These are phyloP conservation scores for Quercus aquifolioides DNA, from an alignment of 306 rosid species.

Conservation along the genomic window DNA sequence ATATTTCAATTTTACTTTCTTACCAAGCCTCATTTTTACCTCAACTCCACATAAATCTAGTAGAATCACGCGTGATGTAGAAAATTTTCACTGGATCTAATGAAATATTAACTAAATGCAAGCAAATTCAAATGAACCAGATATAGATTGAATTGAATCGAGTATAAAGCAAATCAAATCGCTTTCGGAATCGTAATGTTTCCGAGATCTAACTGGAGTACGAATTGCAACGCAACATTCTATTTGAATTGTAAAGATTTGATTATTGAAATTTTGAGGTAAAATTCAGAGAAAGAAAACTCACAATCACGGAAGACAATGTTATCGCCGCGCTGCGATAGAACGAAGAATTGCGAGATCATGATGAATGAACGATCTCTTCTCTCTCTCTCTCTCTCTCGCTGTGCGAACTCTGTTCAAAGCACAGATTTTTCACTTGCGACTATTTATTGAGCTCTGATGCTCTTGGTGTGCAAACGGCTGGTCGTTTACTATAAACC, in stretches of 20 bases:
- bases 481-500: not conserved
- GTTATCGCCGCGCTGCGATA: conserved; percentile 53
- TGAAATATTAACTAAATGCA: not conserved
- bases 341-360: conserved; percentile 51
- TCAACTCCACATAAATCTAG: not conserved
- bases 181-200: not conserved
- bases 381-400: not conserved
- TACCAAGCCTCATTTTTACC: not conserved
- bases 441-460: too few relatives aligned
- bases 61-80: too few relatives aligned
- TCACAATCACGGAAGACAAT: conserved; percentile 54
- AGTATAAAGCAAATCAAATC: too few relatives aligned
- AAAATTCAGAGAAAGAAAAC: not conserved
- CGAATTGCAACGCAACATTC: not conserved
- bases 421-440: not conserved
- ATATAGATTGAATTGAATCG: not conserved
- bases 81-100: conserved; percentile 10
- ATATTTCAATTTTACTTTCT: too few relatives aligned
- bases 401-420: not conserved
- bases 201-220: not conserved
- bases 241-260: not conserved
- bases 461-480: not conserved
- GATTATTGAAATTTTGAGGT: not conserved
- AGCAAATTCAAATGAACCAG: not conserved
- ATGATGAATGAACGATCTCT: not conserved